Evolutionary conservation across 441 rosid genomes (phyloP), one percentile per base, ranked within the genome.

Genomic region (Populus tomentosa): DNA sequence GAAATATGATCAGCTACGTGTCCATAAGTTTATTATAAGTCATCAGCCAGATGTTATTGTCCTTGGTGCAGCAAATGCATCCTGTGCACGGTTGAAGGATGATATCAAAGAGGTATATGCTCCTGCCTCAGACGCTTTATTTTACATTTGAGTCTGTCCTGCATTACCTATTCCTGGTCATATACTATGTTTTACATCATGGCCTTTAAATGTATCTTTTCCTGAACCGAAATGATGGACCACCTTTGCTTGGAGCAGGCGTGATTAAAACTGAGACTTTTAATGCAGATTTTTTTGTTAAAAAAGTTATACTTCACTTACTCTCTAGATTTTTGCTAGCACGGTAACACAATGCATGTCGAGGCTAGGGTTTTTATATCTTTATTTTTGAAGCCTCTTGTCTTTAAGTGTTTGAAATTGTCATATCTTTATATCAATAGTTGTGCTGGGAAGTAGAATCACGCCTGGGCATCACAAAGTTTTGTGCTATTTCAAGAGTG

Each of bases 11-110:
- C 93, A 94, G 75, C 91, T 87, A 66, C 85, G 93, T 64, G 87
- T 94, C 73, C 80, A 90, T 76, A 91, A 89, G 87, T 92, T 94
- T 80, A 89, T 92, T 85, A 83, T 78, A 78, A 91, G 88, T 82
- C 93, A 92, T 75, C 95, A 87, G 78, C 98, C 98, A 0, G 89
- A 88, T 85, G 90, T 94, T 69, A 90, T 94, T 66, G 97, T 93
- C 78, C 82, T 94, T 50, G 98, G 95, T 79, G 95, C 91, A 76
- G 91, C 82, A 76, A 90, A 90, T 78, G 69, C 87, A 79, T 79
- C 86, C 69, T 90, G 93, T 80, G 81, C 90, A 20, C 87, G 85
- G 42, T 83, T 94, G 84, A 92, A 91, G 84, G 95, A 90, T 86
- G 93, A 90, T 76, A 88, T 94, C 36, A 91, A 90, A 81, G 98